Conservation (phyloP, 495 filamentous ascomycete genomes). For the Tuber aestivum region DNA sequence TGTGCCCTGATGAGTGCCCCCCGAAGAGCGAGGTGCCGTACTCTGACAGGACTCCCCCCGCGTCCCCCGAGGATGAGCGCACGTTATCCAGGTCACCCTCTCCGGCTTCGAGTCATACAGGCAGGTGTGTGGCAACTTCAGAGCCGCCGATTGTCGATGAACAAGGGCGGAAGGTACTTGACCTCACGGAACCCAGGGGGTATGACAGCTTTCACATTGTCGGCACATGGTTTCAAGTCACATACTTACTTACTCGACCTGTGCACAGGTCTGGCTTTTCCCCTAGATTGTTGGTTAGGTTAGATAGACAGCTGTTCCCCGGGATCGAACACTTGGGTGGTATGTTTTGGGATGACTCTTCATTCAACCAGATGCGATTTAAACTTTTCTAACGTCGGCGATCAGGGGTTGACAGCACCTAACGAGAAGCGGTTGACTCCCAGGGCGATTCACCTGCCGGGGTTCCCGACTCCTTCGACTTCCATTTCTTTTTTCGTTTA, state of each 20-base stretch:
- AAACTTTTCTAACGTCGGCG: background rate
- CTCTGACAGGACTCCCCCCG: background rate
- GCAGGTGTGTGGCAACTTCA: background rate
- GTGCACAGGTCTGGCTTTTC: background rate
- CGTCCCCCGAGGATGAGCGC: background rate
- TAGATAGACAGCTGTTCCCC: background rate
- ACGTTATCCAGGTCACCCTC: background rate
- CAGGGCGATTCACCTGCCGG: background rate
- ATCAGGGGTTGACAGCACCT: background rate
- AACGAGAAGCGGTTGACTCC: background rate
- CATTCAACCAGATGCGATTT: background rate
- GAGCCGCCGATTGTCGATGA: background rate
- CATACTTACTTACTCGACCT: background rate
- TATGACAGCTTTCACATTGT: background rate
- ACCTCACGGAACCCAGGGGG: background rate
- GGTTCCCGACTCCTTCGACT: background rate
- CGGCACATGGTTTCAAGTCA: background rate
- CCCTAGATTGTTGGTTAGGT: background rate
- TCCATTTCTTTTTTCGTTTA: background rate
- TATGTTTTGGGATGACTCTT: conserved; percentile 3
- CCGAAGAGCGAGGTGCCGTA: background rate
- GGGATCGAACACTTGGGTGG: background rate
- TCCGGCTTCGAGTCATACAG: background rate
- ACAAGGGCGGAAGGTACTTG: background rate
- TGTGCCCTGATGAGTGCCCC: background rate